Evolutionary conservation across 805 yeast genomes (phyloP), one percentile per base, ranked within the genome.

Genomic region (Vanderwaltozyma yarrowii): DNA sequence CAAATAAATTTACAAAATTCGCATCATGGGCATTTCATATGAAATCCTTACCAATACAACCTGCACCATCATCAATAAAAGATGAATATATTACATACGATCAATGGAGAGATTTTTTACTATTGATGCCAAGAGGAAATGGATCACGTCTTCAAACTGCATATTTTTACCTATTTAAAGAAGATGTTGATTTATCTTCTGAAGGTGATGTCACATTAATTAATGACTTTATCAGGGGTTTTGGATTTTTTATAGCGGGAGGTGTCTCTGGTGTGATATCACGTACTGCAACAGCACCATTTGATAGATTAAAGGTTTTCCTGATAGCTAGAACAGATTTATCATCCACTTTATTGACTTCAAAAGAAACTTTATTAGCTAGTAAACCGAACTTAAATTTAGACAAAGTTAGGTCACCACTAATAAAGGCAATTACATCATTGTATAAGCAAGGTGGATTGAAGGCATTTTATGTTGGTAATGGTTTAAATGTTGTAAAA

Each of bases 241-340:
- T 86, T 44, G 96, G 96, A 1, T 92, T 76, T 60, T 92, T 92
- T 54, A 62, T 88, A 25, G 95, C 96, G 2, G 98, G 98, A 29
- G 98, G 98, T 0, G 60, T 88, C 16, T 83, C 96, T 2, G 98
- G 98, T 2, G 98, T 89, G 2, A 81, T 92, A 4, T 86, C 96
- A 12, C 76, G 98, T 62, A 87, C 97, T 0, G 81, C 92, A 50
- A 92, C 98, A 0, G 98, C 97, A 0, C 98, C 98, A 10, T 84
- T 92, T 46, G 98, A 92, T 60, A 73, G 98, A 56, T 74, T 92
- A 17, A 92, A 92, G 58, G 97, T 92, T 12, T 92, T 84, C 50
- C 65, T 92, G 35, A 92, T 92, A 51, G 96, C 97, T 1, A 74
- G 95, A 58, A 80, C 95, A 1, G 94, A 82, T 56, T 62, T 82